Percentiles rank a stretch among this genome's conserved stretches.
Evolutionary conservation across 1,284 basidiomycete species (phyloP).

Genomic region (Ustilago sp.): DNA sequence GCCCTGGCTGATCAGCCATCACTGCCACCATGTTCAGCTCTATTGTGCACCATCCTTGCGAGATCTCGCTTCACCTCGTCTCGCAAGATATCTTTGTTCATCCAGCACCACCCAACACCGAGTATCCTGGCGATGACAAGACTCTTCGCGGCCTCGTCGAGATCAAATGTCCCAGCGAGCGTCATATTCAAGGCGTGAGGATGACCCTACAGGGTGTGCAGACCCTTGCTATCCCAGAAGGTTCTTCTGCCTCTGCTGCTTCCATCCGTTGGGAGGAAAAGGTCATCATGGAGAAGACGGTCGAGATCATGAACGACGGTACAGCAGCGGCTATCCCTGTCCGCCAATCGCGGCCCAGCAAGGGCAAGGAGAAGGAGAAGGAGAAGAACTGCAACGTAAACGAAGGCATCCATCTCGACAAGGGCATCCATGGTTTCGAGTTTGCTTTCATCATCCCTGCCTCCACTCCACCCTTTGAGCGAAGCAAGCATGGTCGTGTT

Average conservation of each 20-base stretch:
- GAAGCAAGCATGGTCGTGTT: conserved; percentile 64
- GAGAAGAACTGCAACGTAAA: conserved; percentile 29
- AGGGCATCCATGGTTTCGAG: conserved; percentile 67
- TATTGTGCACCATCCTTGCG: conserved; percentile 63
- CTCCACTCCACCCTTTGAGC: conserved; percentile 63
- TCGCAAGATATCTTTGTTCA: conserved; percentile 65
- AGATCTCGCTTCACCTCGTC: conserved; percentile 64
- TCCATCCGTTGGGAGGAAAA: conserved; percentile 65
- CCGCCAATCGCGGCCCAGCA: conserved; percentile 23
- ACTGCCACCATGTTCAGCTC: conserved; percentile 55
- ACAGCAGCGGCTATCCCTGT: conserved; percentile 31
- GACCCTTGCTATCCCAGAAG: conserved; percentile 63
- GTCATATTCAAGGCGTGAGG: conserved; percentile 59
- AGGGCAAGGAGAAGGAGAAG: conserved; percentile 54
- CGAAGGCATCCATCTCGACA: conserved; percentile 57
- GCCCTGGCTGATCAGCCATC: conserved; percentile 1
- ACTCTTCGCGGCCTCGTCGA: conserved; percentile 67
- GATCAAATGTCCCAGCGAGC: conserved; percentile 64
- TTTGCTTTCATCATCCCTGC: conserved; percentile 68
- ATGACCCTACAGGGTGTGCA: conserved; percentile 62
- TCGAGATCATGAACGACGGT: conserved; percentile 59
- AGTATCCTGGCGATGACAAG: conserved; percentile 63
- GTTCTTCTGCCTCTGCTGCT: conserved; percentile 8
- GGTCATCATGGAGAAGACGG: conserved; percentile 62
- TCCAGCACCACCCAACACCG: conserved; percentile 54